A percentile compares a stretch with the other conserved stretches of the same genome.
Conservation (phyloP, 768 basidiomycete species). For the Lentinula guzmanii region DNA sequence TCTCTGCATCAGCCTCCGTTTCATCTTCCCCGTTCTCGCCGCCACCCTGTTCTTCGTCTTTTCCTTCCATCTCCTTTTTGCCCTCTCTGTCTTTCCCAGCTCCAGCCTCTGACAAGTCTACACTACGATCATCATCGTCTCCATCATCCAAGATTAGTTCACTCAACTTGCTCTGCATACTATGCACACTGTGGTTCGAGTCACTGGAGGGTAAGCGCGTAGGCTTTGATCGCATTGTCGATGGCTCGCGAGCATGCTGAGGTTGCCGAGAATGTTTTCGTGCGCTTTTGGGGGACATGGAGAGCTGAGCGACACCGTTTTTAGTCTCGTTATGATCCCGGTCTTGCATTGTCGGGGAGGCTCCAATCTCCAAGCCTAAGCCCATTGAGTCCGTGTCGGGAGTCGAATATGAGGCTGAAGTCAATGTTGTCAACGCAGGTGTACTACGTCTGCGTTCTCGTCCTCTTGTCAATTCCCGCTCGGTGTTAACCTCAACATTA, state of each 20-base stretch:
- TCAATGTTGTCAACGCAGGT: slow-evolving; percentile 5
- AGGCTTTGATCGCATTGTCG: neutral
- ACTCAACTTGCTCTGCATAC: slow-evolving; percentile 20
- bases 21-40: slow-evolving; percentile 27
- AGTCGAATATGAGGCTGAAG: slow-evolving; percentile 4
- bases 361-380: neutral
- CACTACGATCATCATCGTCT: slow-evolving; percentile 13
- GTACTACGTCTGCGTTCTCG: slow-evolving; percentile 12
- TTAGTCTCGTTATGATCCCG: neutral
- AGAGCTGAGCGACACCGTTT: slow-evolving; percentile 36
- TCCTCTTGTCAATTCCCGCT: slow-evolving; percentile 12
- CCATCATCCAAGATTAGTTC: slow-evolving; percentile 30
- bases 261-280: slow-evolving; percentile 33
- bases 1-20: slow-evolving; percentile 40
- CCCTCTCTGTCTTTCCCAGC: slow-evolving; percentile 13
- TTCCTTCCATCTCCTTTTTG: slow-evolving; percentile 26
- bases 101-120: neutral
- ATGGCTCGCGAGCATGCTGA: neutral
- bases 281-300: slow-evolving; percentile 49
- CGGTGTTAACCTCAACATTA: slow-evolving; percentile 10
- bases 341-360: neutral
- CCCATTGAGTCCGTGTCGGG: neutral
- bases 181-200: slow-evolving; percentile 25
- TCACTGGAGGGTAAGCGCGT: slow-evolving; percentile 38
- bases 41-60: slow-evolving; percentile 32